Evolutionary conservation across 345 rosid species (phyloP).

Genomic region (Brassica carinata): DNA sequence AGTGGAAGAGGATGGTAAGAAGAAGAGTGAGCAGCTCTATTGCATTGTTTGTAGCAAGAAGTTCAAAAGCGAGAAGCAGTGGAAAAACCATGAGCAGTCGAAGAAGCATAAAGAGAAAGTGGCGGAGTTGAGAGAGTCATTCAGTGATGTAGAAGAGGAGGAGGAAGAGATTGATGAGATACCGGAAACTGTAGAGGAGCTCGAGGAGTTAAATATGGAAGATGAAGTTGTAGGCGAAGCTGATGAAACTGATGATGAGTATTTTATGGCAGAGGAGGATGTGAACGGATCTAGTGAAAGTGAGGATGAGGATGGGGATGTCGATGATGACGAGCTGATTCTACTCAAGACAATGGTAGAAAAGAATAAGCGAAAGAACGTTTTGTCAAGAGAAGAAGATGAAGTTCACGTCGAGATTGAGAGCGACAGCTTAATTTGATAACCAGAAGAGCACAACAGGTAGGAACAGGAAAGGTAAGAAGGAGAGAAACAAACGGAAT

Average conservation of each 20-base stretch:
- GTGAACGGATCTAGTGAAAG: slow-evolving; percentile 35
- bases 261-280: slow-evolving; percentile 41
- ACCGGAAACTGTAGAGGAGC: slow-evolving; percentile 48
- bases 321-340: slow-evolving; percentile 49
- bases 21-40: slow-evolving; percentile 60
- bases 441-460: slow-evolving; percentile 54
- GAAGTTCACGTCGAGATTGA: slow-evolving; percentile 46
- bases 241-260: slow-evolving; percentile 44
- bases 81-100: slow-evolving; percentile 97
- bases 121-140: slow-evolving; percentile 66
- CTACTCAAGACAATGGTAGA: slow-evolving; percentile 74
- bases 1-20: slow-evolving; percentile 41
- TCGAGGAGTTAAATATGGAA: slow-evolving; percentile 43
- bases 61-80: slow-evolving; percentile 92
- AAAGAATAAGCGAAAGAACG: slow-evolving; percentile 50
- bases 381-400: slow-evolving; percentile 36
- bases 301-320: slow-evolving; percentile 45
- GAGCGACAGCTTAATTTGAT: slow-evolving; percentile 49
- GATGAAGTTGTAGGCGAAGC: slow-evolving; percentile 31
- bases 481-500: slow-evolving; percentile 48
- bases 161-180: slow-evolving; percentile 37
- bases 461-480: slow-evolving; percentile 51
- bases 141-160: slow-evolving; percentile 52
- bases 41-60: slow-evolving; percentile 90
- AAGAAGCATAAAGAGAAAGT: slow-evolving; percentile 97